Evolutionary conservation across 805 yeast genomes (phyloP).

Genomic region (Starmerella apis): DNA sequence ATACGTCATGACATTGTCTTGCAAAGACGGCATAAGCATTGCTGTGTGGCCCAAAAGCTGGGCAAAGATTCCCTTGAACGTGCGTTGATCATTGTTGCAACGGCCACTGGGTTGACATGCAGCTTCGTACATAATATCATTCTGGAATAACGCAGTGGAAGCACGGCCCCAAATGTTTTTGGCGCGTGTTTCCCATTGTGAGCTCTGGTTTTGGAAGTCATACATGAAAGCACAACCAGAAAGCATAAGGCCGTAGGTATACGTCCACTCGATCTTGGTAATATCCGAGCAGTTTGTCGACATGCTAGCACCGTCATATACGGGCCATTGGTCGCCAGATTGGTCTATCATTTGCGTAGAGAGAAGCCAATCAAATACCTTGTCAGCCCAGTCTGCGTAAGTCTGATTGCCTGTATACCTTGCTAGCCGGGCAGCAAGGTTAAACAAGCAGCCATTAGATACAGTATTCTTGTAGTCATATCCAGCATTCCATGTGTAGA

Average conservation of each 20-base stretch:
- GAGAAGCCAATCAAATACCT: slow-evolving; percentile 66
- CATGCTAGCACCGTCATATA: slow-evolving; percentile 65
- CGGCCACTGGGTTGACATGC: slow-evolving; percentile 47
- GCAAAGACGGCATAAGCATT: slow-evolving; percentile 47
- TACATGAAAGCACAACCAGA: slow-evolving; percentile 61
- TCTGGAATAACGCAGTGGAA: slow-evolving; percentile 39
- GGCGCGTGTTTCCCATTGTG: slow-evolving; percentile 49
- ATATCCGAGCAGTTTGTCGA: slow-evolving; percentile 39
- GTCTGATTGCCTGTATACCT: slow-evolving; percentile 63
- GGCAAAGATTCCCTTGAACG: slow-evolving; percentile 60
- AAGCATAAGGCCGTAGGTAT: slow-evolving; percentile 59
- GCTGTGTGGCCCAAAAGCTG: slow-evolving; percentile 57
- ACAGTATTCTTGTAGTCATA: slow-evolving; percentile 81
- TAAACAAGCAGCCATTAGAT: slow-evolving; percentile 74
- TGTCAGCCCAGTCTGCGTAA: slow-evolving; percentile 63
- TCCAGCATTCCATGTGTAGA: slow-evolving; percentile 78
- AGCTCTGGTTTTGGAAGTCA: slow-evolving; percentile 47
- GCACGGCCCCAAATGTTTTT: slow-evolving; percentile 40
- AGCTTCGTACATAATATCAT: slow-evolving; percentile 54
- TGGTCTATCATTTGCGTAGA: slow-evolving; percentile 37
- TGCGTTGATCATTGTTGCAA: slow-evolving; percentile 69
- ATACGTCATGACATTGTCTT: slow-evolving; percentile 38
- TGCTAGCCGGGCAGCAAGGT: slow-evolving; percentile 71
- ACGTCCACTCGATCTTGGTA: slow-evolving; percentile 57
- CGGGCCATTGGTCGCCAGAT: slow-evolving; percentile 29